Evolutionary conservation across 176 grass and related monocot species (phyloP).

Genomic region (Oryza nivara): DNA sequence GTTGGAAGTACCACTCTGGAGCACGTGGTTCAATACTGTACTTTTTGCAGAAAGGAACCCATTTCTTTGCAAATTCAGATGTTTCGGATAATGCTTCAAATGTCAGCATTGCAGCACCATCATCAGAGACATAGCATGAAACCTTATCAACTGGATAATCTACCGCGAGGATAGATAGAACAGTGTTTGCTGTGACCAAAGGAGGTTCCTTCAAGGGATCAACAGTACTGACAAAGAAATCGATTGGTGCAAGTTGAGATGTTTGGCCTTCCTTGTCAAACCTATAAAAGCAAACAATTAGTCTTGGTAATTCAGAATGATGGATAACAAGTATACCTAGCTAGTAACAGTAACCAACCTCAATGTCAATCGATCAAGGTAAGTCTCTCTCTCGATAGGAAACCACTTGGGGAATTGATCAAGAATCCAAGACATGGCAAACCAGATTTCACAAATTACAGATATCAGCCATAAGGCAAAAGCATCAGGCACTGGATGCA

Average conservation of each 20-base stretch:
- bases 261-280: not conserved
- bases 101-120: constrained; percentile 7
- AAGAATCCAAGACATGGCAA: constrained; percentile 1
- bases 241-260: not conserved
- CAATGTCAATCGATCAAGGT: constrained; percentile 3
- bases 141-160: not conserved
- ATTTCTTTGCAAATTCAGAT: constrained; percentile 6
- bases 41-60: constrained; percentile 5
- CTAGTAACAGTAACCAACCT: not conserved
- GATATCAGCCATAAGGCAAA: constrained; percentile 5
- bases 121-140: constrained; percentile 1
- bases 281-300: not conserved
- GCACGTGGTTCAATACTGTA: not conserved
- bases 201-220: constrained; percentile 4
- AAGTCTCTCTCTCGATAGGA: not conserved
- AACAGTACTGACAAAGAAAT: not conserved
- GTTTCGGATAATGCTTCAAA: not conserved
- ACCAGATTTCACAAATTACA: constrained; percentile 6
- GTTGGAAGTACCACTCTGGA: constrained; percentile 1
- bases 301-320: not conserved
- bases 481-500: constrained; percentile 7
- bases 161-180: not conserved
- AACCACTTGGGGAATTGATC: constrained; percentile 8
- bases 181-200: not conserved
- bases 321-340: not conserved